A percentile compares a stretch with the other conserved stretches of the same genome.
Conservation (phyloP, 768 basidiomycete genomes). For the Collybia sordida region DNA sequence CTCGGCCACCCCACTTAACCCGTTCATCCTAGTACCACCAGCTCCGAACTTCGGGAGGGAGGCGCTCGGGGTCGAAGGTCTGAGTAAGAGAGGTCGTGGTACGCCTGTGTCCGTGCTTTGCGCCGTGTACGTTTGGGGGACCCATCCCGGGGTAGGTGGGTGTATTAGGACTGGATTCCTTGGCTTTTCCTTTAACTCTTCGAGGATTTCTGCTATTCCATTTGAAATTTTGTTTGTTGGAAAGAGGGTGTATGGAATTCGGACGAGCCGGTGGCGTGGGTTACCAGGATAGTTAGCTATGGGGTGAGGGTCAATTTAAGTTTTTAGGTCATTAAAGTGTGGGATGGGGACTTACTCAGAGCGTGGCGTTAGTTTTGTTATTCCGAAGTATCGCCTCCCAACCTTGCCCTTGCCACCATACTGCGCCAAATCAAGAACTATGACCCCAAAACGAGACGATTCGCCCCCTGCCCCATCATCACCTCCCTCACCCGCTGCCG, state of each 20-base stretch:
- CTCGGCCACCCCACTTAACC: background rate
- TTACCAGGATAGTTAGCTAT: conserved; percentile 58
- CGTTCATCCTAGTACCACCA: too few relatives aligned
- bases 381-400: conserved; percentile 64
- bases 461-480: conserved; percentile 30
- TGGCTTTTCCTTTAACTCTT: conserved; percentile 25
- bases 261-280: conserved; percentile 27
- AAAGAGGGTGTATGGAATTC: conserved; percentile 54
- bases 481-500: conserved; percentile 18
- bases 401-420: conserved; percentile 63
- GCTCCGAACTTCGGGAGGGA: conserved; percentile 32
- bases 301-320: too few relatives aligned
- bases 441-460: conserved; percentile 58
- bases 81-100: background rate
- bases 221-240: conserved; percentile 72
- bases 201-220: conserved; percentile 48
- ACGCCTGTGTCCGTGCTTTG: conserved; percentile 7
- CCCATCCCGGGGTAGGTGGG: conserved; percentile 8
- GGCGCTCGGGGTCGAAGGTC: conserved; percentile 34
- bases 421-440: conserved; percentile 73
- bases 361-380: conserved; percentile 77
- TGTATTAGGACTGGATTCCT: too few relatives aligned
- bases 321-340: too few relatives aligned
- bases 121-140: background rate
- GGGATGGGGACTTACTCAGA: conserved; percentile 48